Evolutionary conservation across 169 alveolate genomes (phyloP), one percentile per base, ranked within the genome.

Genomic region (Amoebophrya sp.): DNA sequence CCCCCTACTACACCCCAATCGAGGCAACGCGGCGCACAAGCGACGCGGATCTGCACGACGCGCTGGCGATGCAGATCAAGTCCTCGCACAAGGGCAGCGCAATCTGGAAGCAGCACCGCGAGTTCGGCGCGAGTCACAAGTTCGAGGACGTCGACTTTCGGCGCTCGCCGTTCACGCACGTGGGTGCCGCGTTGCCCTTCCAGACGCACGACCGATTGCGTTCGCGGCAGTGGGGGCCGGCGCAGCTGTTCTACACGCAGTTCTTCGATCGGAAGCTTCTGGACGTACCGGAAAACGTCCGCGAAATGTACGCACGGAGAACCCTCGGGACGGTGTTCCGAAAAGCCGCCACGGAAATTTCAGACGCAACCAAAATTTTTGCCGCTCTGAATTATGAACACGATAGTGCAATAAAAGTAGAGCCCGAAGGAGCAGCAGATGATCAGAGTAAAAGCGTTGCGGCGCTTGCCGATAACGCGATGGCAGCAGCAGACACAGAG

Each of bases 221-320:
- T 0, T 66, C 83, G 35, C 29, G 18, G 35, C 35, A 7, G 10
- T 66, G 83, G 83, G 83, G 83, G 10, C 83, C 83, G 38, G 0
- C 39, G 29, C 83, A 66, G 83, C 29, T 66, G 83, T 66, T 12
- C 83, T 66, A 66, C 83, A 66, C 83, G 38, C 83, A n/a, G 83
- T 25, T 66, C 10, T 66, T 66, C 32, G 35, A 25, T 0, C 12
- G 10, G 1, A 25, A n/a, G 29, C 29, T 66, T 3, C 83, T 66
- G 12, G 12, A 12, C 18, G 83, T 66, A 25, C 83, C 83, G 83
- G 38, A 18, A 25, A 66, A 66, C 39, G 83, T 66, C 32, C 29
- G 83, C 32, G 38, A 66, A 25, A 66, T 66, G 35, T 66, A 66
- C 35, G 29, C 35, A 25, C 29, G 83, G 83, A 7, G 35, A 25